These are phyloP conservation scores for Cinnamomum micranthum DNA, from an alignment of 164 flowering plant genomes.

Conservation along the genomic window DNA sequence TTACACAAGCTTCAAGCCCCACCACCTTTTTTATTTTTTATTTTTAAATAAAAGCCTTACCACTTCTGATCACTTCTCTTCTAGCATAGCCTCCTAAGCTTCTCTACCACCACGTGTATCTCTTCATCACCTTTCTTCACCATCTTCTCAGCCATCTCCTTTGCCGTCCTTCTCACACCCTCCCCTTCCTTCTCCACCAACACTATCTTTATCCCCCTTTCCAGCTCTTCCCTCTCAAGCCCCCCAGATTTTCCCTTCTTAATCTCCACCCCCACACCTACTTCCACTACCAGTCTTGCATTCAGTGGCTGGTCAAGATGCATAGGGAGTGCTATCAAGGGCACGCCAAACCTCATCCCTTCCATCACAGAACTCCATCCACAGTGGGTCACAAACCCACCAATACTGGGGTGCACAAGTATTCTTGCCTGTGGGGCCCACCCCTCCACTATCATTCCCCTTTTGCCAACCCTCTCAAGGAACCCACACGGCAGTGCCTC, in stretches of 20 bases:
- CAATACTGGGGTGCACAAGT: slow-evolving; percentile 24
- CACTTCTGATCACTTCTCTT: neutral
- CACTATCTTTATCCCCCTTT: slow-evolving; percentile 23
- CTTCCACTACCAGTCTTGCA: slow-evolving; percentile 31
- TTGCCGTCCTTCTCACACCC: slow-evolving; percentile 16
- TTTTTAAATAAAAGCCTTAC: no score
- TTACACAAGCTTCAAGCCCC: no score
- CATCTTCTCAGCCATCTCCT: slow-evolving; percentile 19
- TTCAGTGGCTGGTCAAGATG: slow-evolving; percentile 43
- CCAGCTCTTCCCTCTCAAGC: slow-evolving; percentile 20
- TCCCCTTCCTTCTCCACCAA: slow-evolving; percentile 22
- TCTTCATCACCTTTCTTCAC: slow-evolving; percentile 19
- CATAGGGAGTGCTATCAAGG: slow-evolving; percentile 41
- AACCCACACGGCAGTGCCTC: slow-evolving; percentile 25
- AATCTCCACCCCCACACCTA: slow-evolving; percentile 35
- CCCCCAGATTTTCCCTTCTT: slow-evolving; percentile 18
- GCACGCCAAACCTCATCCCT: slow-evolving; percentile 29
- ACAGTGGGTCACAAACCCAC: slow-evolving; percentile 34
- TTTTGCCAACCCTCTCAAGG: neutral
- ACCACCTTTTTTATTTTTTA: no score
- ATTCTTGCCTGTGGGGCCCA: slow-evolving; percentile 35
- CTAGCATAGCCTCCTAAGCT: slow-evolving; percentile 8
- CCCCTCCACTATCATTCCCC: slow-evolving; percentile 21
- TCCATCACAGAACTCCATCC: slow-evolving; percentile 41
- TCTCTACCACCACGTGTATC: slow-evolving; percentile 18